Conservation (phyloP, 768 basidiomycete genomes). For the Pisolithus sp. region DNA sequence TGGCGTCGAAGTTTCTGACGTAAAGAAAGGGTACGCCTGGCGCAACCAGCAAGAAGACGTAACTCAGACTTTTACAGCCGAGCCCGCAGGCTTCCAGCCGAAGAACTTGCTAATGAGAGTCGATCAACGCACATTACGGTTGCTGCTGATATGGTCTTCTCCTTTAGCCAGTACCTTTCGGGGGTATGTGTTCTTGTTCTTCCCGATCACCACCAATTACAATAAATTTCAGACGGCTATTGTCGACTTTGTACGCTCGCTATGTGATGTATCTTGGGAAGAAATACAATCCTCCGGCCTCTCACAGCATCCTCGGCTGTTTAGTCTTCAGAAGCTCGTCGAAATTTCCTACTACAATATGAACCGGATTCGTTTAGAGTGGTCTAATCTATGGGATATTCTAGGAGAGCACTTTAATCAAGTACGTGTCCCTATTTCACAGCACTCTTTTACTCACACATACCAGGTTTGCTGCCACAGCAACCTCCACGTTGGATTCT, state of each 20-base stretch:
- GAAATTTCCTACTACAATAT: constrained; percentile 99
- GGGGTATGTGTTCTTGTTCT: constrained; percentile 56
- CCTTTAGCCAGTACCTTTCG: constrained; percentile 86
- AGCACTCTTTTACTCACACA: constrained; percentile 7
- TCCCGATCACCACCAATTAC: constrained; percentile 2
- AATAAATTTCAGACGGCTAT: constrained; percentile 70
- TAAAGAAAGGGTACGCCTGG: constrained; percentile 67
- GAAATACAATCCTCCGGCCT: constrained; percentile 97
- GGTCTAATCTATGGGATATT: constrained; percentile 97
- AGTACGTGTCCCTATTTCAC: constrained; percentile 33
- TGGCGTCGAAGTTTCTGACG: constrained; percentile 78
- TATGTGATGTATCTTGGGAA: constrained; percentile 98
- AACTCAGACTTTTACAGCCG: constrained; percentile 24
- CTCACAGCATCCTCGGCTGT: constrained; percentile 89
- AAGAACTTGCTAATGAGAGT: constrained; percentile 95
- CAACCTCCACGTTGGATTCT: constrained; percentile 93
- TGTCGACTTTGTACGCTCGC: constrained; percentile 92
- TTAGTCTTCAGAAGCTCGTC: constrained; percentile 95
- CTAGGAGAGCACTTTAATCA: constrained; percentile 98
- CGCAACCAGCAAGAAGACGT: not conserved
- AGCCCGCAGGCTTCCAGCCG: constrained; percentile 65
- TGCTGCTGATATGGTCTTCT: constrained; percentile 99
- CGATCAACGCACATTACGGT: constrained; percentile 97
- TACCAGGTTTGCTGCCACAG: constrained; percentile 94
- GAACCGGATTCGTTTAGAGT: constrained; percentile 95